Percentiles rank a stretch among this genome's conserved stretches.
Evolutionary conservation across 441 rosid species (phyloP).

Genomic region (Pelargonium fulgidum): DNA sequence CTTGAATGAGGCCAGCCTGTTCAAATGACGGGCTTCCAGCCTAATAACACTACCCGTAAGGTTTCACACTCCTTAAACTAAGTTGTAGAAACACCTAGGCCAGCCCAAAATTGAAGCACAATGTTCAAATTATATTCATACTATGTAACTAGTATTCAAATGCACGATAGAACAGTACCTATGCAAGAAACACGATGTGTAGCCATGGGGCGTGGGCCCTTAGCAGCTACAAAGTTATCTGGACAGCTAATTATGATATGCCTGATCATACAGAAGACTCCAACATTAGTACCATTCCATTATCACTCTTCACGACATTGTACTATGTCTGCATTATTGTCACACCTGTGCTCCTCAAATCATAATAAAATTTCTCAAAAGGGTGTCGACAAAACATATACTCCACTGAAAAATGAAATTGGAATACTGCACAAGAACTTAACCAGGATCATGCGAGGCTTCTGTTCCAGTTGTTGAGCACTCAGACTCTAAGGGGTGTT

Average conservation of each 20-base stretch:
- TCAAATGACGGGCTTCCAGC: neutral
- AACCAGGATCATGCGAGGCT: conserved; percentile 30
- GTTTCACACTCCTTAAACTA: neutral
- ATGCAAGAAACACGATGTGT: neutral
- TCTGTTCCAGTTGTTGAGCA: conserved; percentile 52
- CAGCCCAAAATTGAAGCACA: neutral
- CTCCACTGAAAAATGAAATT: conserved; percentile 18
- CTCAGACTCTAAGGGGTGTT: conserved; percentile 45
- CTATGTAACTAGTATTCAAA: neutral
- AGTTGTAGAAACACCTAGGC: neutral
- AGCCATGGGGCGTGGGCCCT: neutral
- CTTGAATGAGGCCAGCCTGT: neutral
- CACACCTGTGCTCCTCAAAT: conserved; percentile 13
- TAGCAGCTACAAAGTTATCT: neutral
- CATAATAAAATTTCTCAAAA: conserved; percentile 11
- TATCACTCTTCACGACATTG: too few relatives aligned
- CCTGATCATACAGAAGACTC: neutral
- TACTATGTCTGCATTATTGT: neutral
- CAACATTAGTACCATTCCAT: neutral
- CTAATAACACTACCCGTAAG: neutral
- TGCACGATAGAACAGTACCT: neutral
- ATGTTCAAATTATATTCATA: neutral
- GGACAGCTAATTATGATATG: neutral
- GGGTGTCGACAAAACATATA: neutral
- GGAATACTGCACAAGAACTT: conserved; percentile 11